Evolutionary conservation across 164 flowering plant species (phyloP), one percentile per base, ranked within the genome.

Genomic region (Paratinospora sagittata): DNA sequence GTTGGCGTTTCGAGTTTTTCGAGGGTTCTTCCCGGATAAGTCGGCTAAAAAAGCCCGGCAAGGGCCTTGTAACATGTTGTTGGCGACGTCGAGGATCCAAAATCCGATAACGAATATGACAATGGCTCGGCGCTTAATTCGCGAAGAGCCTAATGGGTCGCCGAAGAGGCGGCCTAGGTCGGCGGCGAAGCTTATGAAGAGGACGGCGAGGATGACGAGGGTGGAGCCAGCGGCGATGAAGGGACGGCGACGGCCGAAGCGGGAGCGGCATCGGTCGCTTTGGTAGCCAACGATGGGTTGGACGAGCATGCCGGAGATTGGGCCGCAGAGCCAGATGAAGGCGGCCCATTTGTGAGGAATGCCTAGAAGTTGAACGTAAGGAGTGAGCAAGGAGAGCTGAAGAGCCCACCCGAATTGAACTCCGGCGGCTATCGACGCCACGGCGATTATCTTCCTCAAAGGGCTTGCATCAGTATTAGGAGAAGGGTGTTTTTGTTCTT

Each of bases 381-480:
- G 95, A 3, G 95, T 90, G 3, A 90, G 73, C 0, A 90, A 77
- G 2, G 92, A 88, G 30, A 90, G 90, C 75, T 90, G 95, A 1
- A 90, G 79, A 6, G 95, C 95, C 95, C 95, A 90, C 10, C 95
- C 91, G 78, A 90, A 90, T 65, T 90, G 92, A 0, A 90, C 60
- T 2, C 95, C 95, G 10, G 92, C 87, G 1, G 92, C 91, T 8
- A 90, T 84, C 0, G 90, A 77, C 0, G 90, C 85, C 41, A 87
- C 88, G 10, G 72, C 1, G 16, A 83, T 43, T 12, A 85, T 69
- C 69, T 85, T 84, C 65, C 72, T 16, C 9, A 55, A 19, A 5
- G 61, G 61, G 10, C 61, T 55, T 6, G 21, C 21, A 30, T 30
- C 34, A 30, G 34, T 30, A 30, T 1, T 30, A 30, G 3, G 2